Evolutionary conservation across 768 basidiomycete genomes (phyloP).

Genomic region (Pholiota conissans): DNA sequence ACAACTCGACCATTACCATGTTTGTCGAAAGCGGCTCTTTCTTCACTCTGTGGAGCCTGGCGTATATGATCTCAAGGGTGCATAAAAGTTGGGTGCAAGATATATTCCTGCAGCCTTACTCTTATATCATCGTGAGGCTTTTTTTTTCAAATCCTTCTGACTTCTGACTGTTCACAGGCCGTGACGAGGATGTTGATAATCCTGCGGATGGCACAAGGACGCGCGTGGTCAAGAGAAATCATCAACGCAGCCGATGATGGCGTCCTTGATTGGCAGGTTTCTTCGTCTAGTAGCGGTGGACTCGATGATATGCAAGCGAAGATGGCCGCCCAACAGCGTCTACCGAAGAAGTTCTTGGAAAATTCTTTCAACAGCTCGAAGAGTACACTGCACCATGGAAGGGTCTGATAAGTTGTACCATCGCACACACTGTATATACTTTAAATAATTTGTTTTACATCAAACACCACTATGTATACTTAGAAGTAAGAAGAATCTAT

Average conservation of each 20-base stretch:
- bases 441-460: not conserved
- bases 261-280: slow-evolving; percentile 38
- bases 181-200: slow-evolving; percentile 40
- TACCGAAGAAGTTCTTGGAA: slow-evolving; percentile 22
- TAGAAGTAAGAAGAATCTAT: too few relatives aligned
- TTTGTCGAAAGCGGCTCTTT: slow-evolving; percentile 42
- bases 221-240: slow-evolving; percentile 38
- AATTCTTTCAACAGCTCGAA: slow-evolving; percentile 18
- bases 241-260: slow-evolving; percentile 30
- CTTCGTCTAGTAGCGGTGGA: slow-evolving; percentile 35
- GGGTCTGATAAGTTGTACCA: not conserved
- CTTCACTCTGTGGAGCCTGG: slow-evolving; percentile 34
- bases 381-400: slow-evolving; percentile 10
- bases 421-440: not conserved
- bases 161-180: slow-evolving; percentile 18
- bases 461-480: not conserved
- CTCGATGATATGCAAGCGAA: slow-evolving; percentile 17
- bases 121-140: slow-evolving; percentile 30
- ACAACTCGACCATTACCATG: slow-evolving; percentile 33
- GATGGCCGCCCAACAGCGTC: slow-evolving; percentile 9
- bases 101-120: slow-evolving; percentile 32
- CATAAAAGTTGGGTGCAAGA: slow-evolving; percentile 26
- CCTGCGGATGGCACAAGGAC: slow-evolving; percentile 39
- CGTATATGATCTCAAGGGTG: slow-evolving; percentile 26
- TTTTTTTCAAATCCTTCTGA: not conserved